Evolutionary conservation across 2,329 filamentous ascomycete genomes (phyloP).

Genomic region (Scolecobasidium constrictum): DNA sequence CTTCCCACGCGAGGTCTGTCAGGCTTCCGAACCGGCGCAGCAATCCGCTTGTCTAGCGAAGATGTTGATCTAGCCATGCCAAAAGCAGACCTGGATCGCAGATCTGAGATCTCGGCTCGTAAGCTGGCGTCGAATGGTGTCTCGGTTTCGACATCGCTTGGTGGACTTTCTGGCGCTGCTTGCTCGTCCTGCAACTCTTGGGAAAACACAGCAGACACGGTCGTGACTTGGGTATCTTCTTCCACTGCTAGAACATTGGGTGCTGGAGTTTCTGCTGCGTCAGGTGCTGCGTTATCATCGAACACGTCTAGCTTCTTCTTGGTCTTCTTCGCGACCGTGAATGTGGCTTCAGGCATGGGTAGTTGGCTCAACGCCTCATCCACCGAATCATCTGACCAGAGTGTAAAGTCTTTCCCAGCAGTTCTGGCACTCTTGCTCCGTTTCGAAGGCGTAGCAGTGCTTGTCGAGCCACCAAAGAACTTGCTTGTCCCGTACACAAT

Average conservation of each 20-base stretch:
- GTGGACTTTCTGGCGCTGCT: background rate
- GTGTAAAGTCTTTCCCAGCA: slow-evolving; percentile 28
- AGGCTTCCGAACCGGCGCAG: no score
- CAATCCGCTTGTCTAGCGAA: no score
- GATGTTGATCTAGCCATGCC: no score
- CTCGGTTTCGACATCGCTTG: background rate
- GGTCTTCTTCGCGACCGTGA: background rate
- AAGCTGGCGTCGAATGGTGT: background rate
- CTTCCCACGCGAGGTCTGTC: no score
- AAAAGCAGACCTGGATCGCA: background rate
- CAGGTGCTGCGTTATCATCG: slow-evolving; percentile 1
- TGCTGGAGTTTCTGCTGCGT: background rate
- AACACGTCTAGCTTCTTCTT: slow-evolving; percentile 5
- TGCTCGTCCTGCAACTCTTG: background rate
- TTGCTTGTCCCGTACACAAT: slow-evolving; percentile 28
- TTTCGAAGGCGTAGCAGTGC: slow-evolving; percentile 30
- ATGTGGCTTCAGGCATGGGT: background rate
- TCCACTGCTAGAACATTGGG: background rate
- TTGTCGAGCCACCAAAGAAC: slow-evolving; percentile 28
- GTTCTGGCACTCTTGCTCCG: slow-evolving; percentile 20
- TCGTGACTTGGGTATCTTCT: slow-evolving; percentile 2
- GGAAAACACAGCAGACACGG: slow-evolving; percentile 2
- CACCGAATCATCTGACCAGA: slow-evolving; percentile 38
- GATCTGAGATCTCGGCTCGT: background rate
- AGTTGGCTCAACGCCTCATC: slow-evolving; percentile 26